Evolutionary conservation across 2,329 filamentous ascomycete genomes (phyloP), one percentile per base, ranked within the genome.

Genomic region (Fonsecaea erecta): DNA sequence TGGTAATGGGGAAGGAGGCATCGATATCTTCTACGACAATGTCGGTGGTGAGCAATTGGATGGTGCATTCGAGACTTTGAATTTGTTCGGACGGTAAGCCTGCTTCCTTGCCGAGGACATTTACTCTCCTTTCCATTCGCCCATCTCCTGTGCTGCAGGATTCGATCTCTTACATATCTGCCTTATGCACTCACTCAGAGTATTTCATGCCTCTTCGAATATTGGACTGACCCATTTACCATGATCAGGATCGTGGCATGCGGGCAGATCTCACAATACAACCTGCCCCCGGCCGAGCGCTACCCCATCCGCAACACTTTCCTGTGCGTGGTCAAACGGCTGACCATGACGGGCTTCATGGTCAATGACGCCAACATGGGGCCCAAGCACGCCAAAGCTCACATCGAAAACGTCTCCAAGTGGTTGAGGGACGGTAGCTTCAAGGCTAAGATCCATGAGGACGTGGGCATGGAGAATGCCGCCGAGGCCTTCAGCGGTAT

Each of bases 11-110:
- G 77, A 92, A 12, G 91, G 91, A 2, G 92, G 91, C 3, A 84
- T 96, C 67, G 91, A 96, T 73, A 92, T 93, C 75, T 92, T 92
- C 80, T 93, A 89, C 74, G 90, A 93, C 77, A 93, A 92, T 71
- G 90, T 91, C 6, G 90, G 90, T 21, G 90, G 90, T 43, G 89
- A 91, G 77, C 68, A 70, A 58, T 48, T 70, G 26, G 56, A 68
- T 70, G 88, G 88, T 43, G 87, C 88, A 0, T 77, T 93, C 54
- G 80, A 84, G 28, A 80, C 81, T 58, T 81, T 92, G 78, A 93
- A 91, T 62, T 63, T 77, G 51, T 85, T 82, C 62, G 91, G 90
- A 24, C 83, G 91, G 65, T 67, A 60, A 54, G 62, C 16, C n/a
- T 35, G 11, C 43, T 32, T 28, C 8, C 8, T 40, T 8, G 30